Evolutionary conservation across 176 grass and related monocot species (phyloP).

Genomic region (Cenchrus purpureus): DNA sequence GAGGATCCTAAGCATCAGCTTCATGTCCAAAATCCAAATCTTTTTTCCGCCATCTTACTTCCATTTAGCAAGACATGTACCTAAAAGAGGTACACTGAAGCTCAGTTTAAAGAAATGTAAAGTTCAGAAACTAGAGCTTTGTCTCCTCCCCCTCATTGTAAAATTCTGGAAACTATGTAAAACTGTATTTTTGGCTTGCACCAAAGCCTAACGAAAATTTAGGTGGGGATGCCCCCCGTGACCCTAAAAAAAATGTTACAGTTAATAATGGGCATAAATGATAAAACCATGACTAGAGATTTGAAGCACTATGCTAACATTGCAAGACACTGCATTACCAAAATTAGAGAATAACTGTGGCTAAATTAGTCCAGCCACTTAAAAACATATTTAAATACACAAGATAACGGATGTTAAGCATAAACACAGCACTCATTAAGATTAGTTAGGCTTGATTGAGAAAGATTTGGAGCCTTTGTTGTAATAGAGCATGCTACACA

Average conservation of each 20-base stretch:
- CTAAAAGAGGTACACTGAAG: slow-evolving; percentile 18
- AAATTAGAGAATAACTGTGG: neutral
- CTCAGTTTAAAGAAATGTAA: neutral
- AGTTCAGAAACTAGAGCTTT: too few relatives aligned
- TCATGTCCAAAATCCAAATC: slow-evolving; percentile 2
- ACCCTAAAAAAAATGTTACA: neutral
- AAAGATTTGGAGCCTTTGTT: neutral
- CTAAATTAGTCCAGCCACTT: neutral
- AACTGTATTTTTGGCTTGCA: too few relatives aligned
- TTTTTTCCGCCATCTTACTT: neutral
- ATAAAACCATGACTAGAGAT: neutral
- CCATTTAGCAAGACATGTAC: slow-evolving; percentile 2
- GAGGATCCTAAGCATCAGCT: neutral
- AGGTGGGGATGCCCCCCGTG: too few relatives aligned
- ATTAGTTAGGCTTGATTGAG: neutral
- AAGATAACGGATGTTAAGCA: neutral
- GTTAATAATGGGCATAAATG: neutral
- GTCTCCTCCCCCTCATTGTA: too few relatives aligned
- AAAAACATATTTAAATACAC: neutral
- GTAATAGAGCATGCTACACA: neutral
- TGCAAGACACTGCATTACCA: neutral
- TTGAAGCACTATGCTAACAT: neutral
- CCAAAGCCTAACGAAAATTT: too few relatives aligned
- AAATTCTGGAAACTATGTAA: too few relatives aligned
- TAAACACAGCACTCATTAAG: neutral